Evolutionary conservation across 495 filamentous ascomycete genomes (phyloP).

Genomic region (Lophiotrema nucula): DNA sequence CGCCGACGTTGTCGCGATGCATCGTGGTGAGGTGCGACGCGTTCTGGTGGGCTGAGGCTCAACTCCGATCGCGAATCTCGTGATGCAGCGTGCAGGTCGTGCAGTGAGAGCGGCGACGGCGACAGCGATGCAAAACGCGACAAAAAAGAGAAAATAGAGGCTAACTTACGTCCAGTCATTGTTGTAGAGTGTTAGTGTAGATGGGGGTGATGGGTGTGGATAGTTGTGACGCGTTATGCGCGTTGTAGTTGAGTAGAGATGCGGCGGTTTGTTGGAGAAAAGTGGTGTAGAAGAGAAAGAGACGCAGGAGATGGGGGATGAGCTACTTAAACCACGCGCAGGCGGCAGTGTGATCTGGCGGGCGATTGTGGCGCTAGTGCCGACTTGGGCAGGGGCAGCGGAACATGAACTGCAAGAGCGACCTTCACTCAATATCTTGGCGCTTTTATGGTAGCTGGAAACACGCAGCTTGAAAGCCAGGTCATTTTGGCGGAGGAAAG

Average conservation of each 20-base stretch:
- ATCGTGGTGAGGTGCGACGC: slow-evolving; percentile 29
- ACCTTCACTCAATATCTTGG: no score
- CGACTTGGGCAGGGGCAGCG: no score
- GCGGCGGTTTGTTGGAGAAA: slow-evolving; percentile 3
- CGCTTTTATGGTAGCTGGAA: no score
- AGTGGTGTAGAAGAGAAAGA: slow-evolving; percentile 21
- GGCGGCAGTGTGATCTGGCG: no score
- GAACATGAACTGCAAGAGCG: no score
- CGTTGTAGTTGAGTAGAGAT: no score
- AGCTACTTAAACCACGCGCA: no score
- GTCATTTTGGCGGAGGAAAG: no score
- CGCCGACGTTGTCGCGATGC: slow-evolving; percentile 11
- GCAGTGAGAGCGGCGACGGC: slow-evolving; percentile 8
- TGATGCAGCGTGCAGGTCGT: slow-evolving; percentile 4
- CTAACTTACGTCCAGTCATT: slow-evolving; percentile 70
- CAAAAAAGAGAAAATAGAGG: slow-evolving; percentile 23
- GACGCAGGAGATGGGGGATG: not conserved
- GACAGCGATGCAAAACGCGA: slow-evolving; percentile 39
- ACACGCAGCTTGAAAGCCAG: no score
- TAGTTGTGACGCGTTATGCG: not conserved
- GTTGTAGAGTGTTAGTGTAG: slow-evolving; percentile 40
- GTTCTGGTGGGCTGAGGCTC: slow-evolving; percentile 7
- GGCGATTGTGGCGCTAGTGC: no score
- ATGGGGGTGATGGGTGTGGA: not conserved
- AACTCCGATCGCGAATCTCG: slow-evolving; percentile 24